Evolutionary conservation across 2,329 filamentous ascomycete genomes (phyloP).

Genomic region (Neofusicoccum kwambonambiense): DNA sequence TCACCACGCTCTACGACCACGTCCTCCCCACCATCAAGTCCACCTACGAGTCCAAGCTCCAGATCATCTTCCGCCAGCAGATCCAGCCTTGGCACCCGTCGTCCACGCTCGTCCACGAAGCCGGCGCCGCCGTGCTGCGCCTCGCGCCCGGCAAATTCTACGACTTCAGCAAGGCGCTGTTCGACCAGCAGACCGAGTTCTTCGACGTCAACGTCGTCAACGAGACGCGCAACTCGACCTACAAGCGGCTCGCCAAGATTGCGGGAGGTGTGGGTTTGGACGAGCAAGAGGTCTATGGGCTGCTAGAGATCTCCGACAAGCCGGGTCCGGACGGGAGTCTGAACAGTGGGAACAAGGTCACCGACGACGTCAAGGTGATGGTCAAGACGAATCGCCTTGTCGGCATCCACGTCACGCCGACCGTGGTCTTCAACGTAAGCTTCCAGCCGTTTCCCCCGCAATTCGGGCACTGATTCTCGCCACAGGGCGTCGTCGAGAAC

Average conservation of each 20-base stretch:
- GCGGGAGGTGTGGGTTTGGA: constrained; percentile 68
- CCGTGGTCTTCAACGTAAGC: constrained; percentile 74
- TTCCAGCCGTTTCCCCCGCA: not conserved
- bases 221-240: constrained; percentile 82
- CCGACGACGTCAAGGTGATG: constrained; percentile 78
- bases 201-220: constrained; percentile 84
- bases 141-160: constrained; percentile 73
- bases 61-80: constrained; percentile 85
- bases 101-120: constrained; percentile 69
- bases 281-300: constrained; percentile 64
- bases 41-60: constrained; percentile 61
- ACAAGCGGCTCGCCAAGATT: constrained; percentile 74
- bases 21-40: constrained; percentile 64
- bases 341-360: constrained; percentile 80
- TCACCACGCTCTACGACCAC: constrained; percentile 68
- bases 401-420: constrained; percentile 88
- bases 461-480: not conserved
- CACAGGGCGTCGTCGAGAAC: constrained; percentile 66
- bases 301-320: constrained; percentile 69
- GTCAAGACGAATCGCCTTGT: constrained; percentile 71
- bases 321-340: constrained; percentile 64
- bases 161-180: constrained; percentile 70
- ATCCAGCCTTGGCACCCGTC: constrained; percentile 95
- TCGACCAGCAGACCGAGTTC: constrained; percentile 69
- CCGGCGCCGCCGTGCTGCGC: constrained; percentile 74